Evolutionary conservation across 805 yeast genomes (phyloP), one percentile per base, ranked within the genome.

Genomic region (Metschnikowia gruessii): DNA sequence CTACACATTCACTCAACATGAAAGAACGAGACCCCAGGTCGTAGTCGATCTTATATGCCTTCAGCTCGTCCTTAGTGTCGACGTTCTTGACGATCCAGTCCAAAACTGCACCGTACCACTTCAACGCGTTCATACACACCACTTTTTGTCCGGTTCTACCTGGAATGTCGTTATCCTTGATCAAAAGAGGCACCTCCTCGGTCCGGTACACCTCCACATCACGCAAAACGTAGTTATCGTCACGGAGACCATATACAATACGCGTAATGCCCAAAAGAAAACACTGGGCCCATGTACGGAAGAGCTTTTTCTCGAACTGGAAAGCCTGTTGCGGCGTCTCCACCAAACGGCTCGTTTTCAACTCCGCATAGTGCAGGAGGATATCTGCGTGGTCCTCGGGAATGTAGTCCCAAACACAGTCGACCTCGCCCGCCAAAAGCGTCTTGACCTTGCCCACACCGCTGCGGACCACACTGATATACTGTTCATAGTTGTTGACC

Each of bases 271-370:
- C 99, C 37, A 88, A 73, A 18, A 94, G 70, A 63, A 90, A 94
- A 52, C 96, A 85, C 68, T 90, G 98, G 2, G 95, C 88, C 99
- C 99, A 94, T 0, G 95, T 77, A 50, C 73, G 78, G 61, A 85
- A 80, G 37, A 94, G 68, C 65, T 89, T 90, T 45, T 74, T 76
- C 60, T 92, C 97, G 60, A 92, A 89, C 16, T 62, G 74, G 32
- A 72, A 72, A 13, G 85, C 81, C 32, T 83, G 83, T 13, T 75
- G 72, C 4, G 81, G 79, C 16, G 77, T 71, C 18, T 69, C 72
- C 0, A 92, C 73, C 5, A 75, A 69, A 37, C 76, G 70, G 2
- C 85, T 68, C 1, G 96, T 87, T 60, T 91, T 92, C 53, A 94
- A 70, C 63, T 94, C 97, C 7, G 84, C 83, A 61, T 94, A 94